Evolutionary conservation across 768 basidiomycete genomes (phyloP).

Genomic region (Leccinum rimulosum): DNA sequence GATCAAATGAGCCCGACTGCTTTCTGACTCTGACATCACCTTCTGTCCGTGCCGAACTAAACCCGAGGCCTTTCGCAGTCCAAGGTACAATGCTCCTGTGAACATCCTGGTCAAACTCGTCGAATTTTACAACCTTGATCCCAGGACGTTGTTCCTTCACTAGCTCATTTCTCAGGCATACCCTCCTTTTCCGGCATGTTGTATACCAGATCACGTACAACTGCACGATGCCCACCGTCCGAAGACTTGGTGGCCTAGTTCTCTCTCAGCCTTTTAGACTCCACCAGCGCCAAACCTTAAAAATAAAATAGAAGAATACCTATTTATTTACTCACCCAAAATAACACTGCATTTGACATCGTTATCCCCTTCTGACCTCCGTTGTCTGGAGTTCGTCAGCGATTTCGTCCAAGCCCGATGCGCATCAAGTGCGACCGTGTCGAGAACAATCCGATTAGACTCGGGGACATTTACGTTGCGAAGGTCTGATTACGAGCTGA

Average conservation of each 20-base stretch:
- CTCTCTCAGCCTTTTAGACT: constrained; percentile 29
- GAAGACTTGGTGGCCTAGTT: background rate
- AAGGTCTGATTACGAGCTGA: constrained; percentile 6
- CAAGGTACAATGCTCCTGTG: constrained; percentile 17
- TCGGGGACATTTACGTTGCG: constrained; percentile 4
- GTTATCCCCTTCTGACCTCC: constrained; percentile 16
- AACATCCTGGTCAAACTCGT: constrained; percentile 1
- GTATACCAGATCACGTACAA: constrained; percentile 30
- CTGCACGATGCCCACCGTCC: constrained; percentile 11
- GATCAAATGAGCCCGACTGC: constrained; percentile 9
- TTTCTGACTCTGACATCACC: constrained; percentile 20
- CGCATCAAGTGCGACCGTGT: constrained; percentile 7
- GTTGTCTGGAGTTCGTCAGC: constrained; percentile 15
- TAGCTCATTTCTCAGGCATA: constrained; percentile 25
- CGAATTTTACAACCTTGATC: constrained; percentile 8
- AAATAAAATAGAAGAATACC: constrained; percentile 2
- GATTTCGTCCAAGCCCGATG: constrained; percentile 4
- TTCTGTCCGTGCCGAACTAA: constrained; percentile 13
- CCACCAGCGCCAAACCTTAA: constrained; percentile 10
- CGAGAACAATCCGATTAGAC: constrained; percentile 14
- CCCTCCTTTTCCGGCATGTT: constrained; percentile 12
- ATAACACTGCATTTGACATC: constrained; percentile 22
- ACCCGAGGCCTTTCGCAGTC: constrained; percentile 21
- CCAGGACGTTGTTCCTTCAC: constrained; percentile 3
- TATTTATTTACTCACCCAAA: constrained; percentile 7